These are phyloP conservation scores for Vigna radiata DNA, from an alignment of 306 rosid species.

Conservation along the genomic window DNA sequence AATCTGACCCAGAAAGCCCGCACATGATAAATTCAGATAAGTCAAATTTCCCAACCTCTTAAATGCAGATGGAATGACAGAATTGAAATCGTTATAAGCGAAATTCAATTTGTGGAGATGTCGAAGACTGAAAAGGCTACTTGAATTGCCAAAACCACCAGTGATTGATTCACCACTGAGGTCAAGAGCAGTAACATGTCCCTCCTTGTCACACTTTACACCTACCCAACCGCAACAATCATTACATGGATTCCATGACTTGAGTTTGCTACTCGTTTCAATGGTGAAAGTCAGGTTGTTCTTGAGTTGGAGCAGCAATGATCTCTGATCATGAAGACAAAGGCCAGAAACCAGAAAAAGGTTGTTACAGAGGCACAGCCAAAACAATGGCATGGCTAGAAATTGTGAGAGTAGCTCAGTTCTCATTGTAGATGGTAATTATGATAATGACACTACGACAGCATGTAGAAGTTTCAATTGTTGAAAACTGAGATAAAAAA, in stretches of 20 bases:
- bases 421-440: not conserved
- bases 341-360: not conserved
- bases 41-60: conserved; percentile 39
- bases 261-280: not conserved
- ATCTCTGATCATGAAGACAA: not conserved
- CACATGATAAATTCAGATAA: conserved; percentile 44
- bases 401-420: not conserved
- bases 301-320: conserved; percentile 7
- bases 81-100: conserved; percentile 31
- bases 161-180: conserved; percentile 44
- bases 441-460: not conserved
- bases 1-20: conserved; percentile 52
- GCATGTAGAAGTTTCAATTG: no score
- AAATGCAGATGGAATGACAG: conserved; percentile 24
- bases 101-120: conserved; percentile 48
- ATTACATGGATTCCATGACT: not conserved
- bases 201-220: not conserved
- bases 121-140: conserved; percentile 44
- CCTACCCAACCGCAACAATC: not conserved
- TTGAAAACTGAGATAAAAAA: no score
- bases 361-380: not conserved
- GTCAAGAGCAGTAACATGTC: conserved; percentile 30
- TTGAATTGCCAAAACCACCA: conserved; percentile 46
- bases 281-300: not conserved
- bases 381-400: not conserved